Base-by-base conservation (phyloP, 169 alveolate genomes). In the Cardiosporidium cionae region DNA sequence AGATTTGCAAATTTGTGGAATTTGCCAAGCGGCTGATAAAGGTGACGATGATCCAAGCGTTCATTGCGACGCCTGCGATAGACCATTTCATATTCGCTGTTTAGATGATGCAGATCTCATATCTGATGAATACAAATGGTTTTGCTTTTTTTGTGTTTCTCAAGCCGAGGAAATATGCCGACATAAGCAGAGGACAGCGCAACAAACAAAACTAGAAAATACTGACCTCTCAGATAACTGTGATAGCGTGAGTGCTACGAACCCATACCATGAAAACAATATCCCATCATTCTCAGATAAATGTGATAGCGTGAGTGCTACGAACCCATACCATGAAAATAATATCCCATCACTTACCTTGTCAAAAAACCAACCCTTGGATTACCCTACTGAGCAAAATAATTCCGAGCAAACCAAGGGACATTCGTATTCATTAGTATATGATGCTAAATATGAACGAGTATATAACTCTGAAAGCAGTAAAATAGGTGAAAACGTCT, bases 31-130 rank as follows among this genome's bases (percentile, higher is more conserved):
- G 58, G 22, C 58, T 9, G 44, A 9, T 9, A 29, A 53, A 27
- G 4, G 3, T 22, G 67, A 54, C 36, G 83, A 76, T 16, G 74
- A 70, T 33, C 72, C 66, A 70, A 76, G 67, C 32, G 87, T 84
- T 33, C 79, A 78, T 65, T 86, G 91, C 73, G 91, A 86, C 64
- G 91, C 89, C 0, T 86, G 91, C 68, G 91, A 86, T 44, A 74
- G 91, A 22, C 81, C 86, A 34, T 86, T 84, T 72, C 91, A 86
- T 65, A 76, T 80, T 25, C 65, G 72, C 31, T 86, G 91, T 65
- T 64, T 84, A 7, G 44, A 72, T 33, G 62, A 66, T 28, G 32
- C 52, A 3, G 69, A 25, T 16, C 34, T 34, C 22, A 52, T 52
- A 9, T 23, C 54, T 53, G 52, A 70, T 54, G 70, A 36, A 22